Conservation (phyloP, 2,329 filamentous ascomycete species). For the Diplodia corticola region DNA sequence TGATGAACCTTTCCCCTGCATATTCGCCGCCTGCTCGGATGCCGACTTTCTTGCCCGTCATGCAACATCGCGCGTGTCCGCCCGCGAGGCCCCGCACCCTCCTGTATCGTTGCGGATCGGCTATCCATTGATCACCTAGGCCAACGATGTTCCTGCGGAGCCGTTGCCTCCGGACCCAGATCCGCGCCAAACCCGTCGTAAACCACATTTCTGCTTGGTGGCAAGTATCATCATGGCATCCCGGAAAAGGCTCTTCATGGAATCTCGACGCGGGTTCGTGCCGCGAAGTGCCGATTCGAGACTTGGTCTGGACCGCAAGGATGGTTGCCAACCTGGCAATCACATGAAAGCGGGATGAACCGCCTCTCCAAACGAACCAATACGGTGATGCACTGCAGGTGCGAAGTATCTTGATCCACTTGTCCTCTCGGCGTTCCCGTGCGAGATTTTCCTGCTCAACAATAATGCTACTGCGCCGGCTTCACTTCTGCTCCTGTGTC, state of each 20-base stretch:
- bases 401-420: background rate
- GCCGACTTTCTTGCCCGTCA: constrained; percentile 7
- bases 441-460: background rate
- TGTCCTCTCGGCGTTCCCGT: background rate
- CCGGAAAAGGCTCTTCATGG: background rate
- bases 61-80: constrained; percentile 1
- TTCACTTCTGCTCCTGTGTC: background rate
- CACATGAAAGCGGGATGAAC: constrained; percentile 16
- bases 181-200: background rate
- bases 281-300: background rate
- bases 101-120: background rate
- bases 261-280: background rate
- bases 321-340: background rate
- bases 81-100: background rate
- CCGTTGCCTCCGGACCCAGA: background rate
- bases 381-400: background rate
- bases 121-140: background rate
- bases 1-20: background rate
- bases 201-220: background rate
- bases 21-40: background rate
- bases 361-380: background rate
- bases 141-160: background rate
- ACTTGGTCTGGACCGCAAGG: background rate
- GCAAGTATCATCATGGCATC: background rate
- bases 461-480: background rate